Conservation (phyloP, 1,139 yeast genomes). For the Pneumocystis murina region DNA sequence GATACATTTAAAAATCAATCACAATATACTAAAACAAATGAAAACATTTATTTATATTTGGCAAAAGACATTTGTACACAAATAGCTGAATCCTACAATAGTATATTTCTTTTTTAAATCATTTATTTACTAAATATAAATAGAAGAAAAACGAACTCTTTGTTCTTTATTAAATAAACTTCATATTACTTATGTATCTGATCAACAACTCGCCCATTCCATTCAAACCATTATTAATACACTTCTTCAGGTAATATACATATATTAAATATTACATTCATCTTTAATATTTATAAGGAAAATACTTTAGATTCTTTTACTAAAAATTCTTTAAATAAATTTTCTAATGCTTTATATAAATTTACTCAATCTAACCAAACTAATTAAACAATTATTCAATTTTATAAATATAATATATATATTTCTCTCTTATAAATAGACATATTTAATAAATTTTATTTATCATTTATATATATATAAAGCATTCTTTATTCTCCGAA, state of each 20-base stretch:
- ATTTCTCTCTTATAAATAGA: not conserved
- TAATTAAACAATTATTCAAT: not conserved
- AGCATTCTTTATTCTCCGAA: too few relatives aligned
- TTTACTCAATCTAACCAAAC: not conserved
- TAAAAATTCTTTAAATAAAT: not conserved
- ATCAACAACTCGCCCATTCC: not conserved
- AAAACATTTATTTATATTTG: not conserved
- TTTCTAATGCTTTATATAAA: not conserved
- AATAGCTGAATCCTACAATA: not conserved
- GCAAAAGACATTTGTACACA: not conserved
- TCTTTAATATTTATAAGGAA: too few relatives aligned
- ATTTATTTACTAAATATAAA: not conserved
- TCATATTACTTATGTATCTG: not conserved
- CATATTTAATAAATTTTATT: not conserved
- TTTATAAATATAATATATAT: not conserved
- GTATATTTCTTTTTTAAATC: not conserved
- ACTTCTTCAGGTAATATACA: not conserved
- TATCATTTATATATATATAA: too few relatives aligned
- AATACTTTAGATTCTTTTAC: not conserved
- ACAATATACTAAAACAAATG: not conserved
- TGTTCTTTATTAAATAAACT: constrained; percentile 3
- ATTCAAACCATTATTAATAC: not conserved
- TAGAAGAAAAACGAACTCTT: constrained; percentile 2
- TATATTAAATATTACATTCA: too few relatives aligned
- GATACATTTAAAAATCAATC: constrained; percentile 21